Base-by-base conservation (phyloP, 306 rosid genomes). In the Morella rubra region DNA sequence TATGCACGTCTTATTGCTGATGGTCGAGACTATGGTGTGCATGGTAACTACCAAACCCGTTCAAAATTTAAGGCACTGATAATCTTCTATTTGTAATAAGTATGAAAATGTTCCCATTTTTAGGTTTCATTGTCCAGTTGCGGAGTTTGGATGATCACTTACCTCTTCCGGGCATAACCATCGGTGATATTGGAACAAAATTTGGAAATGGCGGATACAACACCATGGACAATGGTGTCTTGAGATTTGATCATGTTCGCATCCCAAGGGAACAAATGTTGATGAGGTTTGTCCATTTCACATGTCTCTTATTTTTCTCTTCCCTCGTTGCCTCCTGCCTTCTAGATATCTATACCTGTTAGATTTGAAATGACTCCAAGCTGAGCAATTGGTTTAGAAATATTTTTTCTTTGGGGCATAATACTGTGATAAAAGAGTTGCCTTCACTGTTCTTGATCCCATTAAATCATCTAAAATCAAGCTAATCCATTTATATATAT, bases 111-210 rank as follows among this genome's bases (percentile, higher is more conserved):
- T 61, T 74, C 69, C 78, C 37, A 53, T 72, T 83, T 84, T 83
- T 74, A 92, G 99, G 97, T 83, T 95, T 92, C 86, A 86, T 95
- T 62, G 96, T 92, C 80, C 99, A 95, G 92, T 85, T 92, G 51
- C 86, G 99, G 87, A 92, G 97, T 84, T 81, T 95, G 97, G 92
- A 90, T 73, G 96, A 95, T 86, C 99, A 90, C 89, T 68, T 84
- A 8, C 93, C 96, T 67, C 99, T 95, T 81, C 88, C 89, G 0
- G 99, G 97, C 73, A 80, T 95, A 75, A 95, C 97, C 12, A 52
- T 95, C 73, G 99, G 97, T 53, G 99, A 95, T 85, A 90, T 92
- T 81, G 99, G 99, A 65, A 89, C 83, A 87, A 92, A 95, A 88
- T 95, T 92, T 76, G 97, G 97, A 73, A 90, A 79, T 87, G 99